A percentile compares a stretch with the other conserved stretches of the same genome.
Evolutionary conservation across 2,329 filamentous ascomycete species (phyloP).

Genomic region (Phaeosphaeria sp.): DNA sequence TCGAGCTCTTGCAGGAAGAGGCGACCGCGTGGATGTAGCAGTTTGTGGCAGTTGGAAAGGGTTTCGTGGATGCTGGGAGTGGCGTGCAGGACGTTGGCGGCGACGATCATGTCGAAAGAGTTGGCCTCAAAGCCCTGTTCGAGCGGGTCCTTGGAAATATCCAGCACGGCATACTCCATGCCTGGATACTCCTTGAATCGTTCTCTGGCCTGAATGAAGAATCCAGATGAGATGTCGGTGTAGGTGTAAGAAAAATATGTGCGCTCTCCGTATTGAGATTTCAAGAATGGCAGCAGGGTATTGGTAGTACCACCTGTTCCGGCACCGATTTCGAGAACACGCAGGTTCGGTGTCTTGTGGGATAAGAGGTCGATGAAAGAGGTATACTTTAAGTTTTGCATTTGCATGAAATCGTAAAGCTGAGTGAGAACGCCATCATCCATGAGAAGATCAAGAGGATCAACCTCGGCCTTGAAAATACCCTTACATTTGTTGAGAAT

Average conservation of each 20-base stretch:
- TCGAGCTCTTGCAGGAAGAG: constrained; percentile 3
- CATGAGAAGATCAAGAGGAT: not conserved
- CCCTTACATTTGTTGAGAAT: not conserved
- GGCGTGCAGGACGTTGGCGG: constrained; percentile 18
- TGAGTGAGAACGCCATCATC: not conserved
- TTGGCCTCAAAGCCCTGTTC: constrained; percentile 15
- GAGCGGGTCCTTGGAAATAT: not conserved
- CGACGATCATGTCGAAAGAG: constrained; percentile 23
- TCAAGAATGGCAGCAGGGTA: constrained; percentile 8
- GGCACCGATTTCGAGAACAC: constrained; percentile 16
- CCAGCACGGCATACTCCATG: constrained; percentile 1
- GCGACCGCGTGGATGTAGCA: constrained; percentile 1
- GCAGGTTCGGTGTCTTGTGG: constrained; percentile 1
- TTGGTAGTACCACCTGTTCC: constrained; percentile 23
- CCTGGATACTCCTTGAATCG: constrained; percentile 5
- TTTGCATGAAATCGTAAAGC: not conserved
- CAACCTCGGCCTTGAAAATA: not conserved
- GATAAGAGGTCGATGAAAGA: not conserved
- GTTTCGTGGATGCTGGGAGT: constrained; percentile 1
- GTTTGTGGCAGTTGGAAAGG: not conserved
- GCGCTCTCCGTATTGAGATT: not conserved
- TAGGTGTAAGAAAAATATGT: constrained; percentile 19
- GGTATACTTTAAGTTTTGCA: not conserved
- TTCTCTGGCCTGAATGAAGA: constrained; percentile 19
- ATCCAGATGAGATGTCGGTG: constrained; percentile 28